phyloP scores from a whole-genome alignment of 2,329 filamentous ascomycete species.

The Arthroderma uncinatum region DNA sequence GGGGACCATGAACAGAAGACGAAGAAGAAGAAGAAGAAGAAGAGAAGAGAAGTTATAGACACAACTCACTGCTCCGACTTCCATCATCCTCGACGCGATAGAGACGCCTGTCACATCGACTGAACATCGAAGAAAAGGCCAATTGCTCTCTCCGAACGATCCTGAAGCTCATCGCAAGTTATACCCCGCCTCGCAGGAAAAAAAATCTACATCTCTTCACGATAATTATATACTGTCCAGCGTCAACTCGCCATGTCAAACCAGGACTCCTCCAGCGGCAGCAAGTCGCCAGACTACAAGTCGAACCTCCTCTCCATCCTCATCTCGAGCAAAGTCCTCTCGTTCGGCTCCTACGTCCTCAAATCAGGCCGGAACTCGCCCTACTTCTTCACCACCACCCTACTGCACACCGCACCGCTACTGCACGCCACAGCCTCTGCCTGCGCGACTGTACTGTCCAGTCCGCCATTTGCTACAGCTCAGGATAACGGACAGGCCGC shows the following conservation, averaged over 20 bases:
- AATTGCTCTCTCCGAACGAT: too few species aligned
- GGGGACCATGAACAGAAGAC: too few species aligned
- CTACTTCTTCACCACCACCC: constrained; percentile 96
- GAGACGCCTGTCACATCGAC: too few species aligned
- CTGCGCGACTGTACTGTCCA: constrained; percentile 51
- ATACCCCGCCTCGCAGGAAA: background rate
- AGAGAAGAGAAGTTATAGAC: too few species aligned
- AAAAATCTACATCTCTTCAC: too few species aligned
- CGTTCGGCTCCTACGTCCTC: constrained; percentile 49
- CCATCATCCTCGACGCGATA: too few species aligned
- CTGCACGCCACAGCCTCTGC: constrained; percentile 67
- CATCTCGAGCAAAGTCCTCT: constrained; percentile 32
- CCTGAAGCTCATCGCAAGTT: too few species aligned
- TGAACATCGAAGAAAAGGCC: too few species aligned
- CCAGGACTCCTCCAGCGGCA: background rate
- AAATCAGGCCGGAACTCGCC: constrained; percentile 85
- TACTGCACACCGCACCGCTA: constrained; percentile 72
- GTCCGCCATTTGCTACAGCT: constrained; percentile 21
- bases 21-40: too few species aligned
- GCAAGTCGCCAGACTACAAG: constrained; percentile 23
- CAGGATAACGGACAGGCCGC: constrained; percentile 24
- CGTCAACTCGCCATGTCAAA: background rate
- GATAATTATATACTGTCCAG: background rate
- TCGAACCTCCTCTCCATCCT: constrained; percentile 28
- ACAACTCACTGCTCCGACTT: too few species aligned